Base-by-base conservation (phyloP, 2,329 filamentous ascomycete species). In the Didymella keratinophila region DNA sequence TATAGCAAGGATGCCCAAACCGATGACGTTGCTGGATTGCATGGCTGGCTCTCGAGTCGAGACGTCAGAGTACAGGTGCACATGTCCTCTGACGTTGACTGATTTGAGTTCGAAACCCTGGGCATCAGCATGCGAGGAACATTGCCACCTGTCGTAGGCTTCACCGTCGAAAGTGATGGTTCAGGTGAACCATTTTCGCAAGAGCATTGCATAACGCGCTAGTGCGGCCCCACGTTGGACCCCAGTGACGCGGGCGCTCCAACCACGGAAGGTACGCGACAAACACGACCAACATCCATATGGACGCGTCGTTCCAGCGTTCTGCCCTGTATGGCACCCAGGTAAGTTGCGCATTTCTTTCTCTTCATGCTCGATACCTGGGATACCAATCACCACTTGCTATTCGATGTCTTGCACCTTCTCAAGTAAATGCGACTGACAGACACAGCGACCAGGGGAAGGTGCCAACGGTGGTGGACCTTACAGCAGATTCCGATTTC, bases 401-500 rank as follows among this genome's bases (percentile, higher is more conserved):
- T 10, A 11, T 9, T 28, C 11, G 6, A 10, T 11, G 14, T 21
- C 34, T 18, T n/a, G 2, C 11, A n/a, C 39, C 21, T 21, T 42
- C 21, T 8, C n/a, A 9, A 20, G 25, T 12, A 32, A 37, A 43
- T 27, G 36, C 42, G 37, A 56, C 61, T 71, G 57, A 70, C 61
- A 59, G 58, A 48, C 37, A 44, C 43, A 73, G 69, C 56, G 53
- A 62, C 57, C 47, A 58, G 58, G 27, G 57, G 34, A 55, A 57
- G 21, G 45, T 12, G 12, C 47, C 54, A 37, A 20, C 21, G 6
- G 53, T 69, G 39, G 55, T 73, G 32, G 69, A 72, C 53, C 65
- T 71, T 3, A 73, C 71, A 0, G 23, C 56, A 23, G 64, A 69
- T 23, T 67, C 68, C 10, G 63, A 65, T 32, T 47, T 43, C n/a